phyloP scores from a whole-genome alignment of 2,329 filamentous ascomycete genomes.

The Aspergillus japonicus region DNA sequence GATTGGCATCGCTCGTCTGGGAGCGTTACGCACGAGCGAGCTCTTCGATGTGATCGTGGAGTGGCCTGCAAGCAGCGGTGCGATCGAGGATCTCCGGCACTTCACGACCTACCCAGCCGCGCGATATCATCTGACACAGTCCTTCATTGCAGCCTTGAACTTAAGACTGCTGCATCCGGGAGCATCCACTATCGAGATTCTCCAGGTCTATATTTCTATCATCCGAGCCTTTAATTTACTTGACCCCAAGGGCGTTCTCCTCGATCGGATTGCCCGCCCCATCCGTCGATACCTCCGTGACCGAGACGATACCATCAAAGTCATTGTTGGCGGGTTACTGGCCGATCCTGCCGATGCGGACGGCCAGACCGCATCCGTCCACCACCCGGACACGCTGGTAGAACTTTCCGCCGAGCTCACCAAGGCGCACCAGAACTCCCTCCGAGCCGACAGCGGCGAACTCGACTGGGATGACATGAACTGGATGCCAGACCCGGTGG shows the following conservation, averaged over 20 bases:
- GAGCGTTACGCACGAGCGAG: slow-evolving; percentile 55
- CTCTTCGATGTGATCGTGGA: slow-evolving; percentile 63
- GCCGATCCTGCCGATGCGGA: slow-evolving; percentile 51
- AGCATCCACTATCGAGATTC: slow-evolving; percentile 63
- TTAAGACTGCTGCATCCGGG: slow-evolving; percentile 61
- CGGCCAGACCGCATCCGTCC: slow-evolving; percentile 25
- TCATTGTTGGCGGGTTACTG: slow-evolving; percentile 64
- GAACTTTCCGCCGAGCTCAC: slow-evolving; percentile 57
- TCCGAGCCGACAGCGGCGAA: slow-evolving; percentile 57
- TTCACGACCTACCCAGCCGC: slow-evolving; percentile 54
- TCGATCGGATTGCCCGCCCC: slow-evolving; percentile 65
- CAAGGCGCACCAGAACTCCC: slow-evolving; percentile 43
- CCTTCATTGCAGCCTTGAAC: slow-evolving; percentile 55
- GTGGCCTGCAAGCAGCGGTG: slow-evolving; percentile 59
- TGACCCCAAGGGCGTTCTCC: slow-evolving; percentile 64
- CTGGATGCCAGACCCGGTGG: slow-evolving; percentile 89
- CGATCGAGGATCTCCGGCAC: slow-evolving; percentile 60
- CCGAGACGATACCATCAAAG: slow-evolving; percentile 64
- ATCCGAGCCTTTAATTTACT: slow-evolving; percentile 64
- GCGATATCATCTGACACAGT: slow-evolving; percentile 55
- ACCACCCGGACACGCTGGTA: slow-evolving; percentile 44
- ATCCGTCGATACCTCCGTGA: slow-evolving; percentile 63
- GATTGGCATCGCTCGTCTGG: slow-evolving; percentile 56
- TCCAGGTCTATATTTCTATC: slow-evolving; percentile 67
- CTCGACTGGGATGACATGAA: slow-evolving; percentile 89